Evolutionary conservation across 371 early-diverging fungal species (phyloP).

Genomic region (Mortierella sp.): DNA sequence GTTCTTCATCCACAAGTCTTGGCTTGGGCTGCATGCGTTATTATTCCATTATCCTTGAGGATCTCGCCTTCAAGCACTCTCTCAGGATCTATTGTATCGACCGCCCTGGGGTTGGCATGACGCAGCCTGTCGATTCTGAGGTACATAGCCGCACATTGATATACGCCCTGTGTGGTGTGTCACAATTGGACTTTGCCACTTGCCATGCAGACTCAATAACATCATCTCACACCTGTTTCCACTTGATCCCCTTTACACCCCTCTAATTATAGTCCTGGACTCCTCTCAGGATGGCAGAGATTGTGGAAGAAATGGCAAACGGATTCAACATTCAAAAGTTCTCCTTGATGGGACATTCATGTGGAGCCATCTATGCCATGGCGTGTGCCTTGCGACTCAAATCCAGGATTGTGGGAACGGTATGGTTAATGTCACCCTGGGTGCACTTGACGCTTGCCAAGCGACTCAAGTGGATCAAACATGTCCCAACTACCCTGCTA

Average conservation of each 20-base stretch:
- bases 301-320: conserved; percentile 55
- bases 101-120: conserved; percentile 56
- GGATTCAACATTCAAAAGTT: conserved; percentile 57
- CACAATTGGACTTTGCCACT: too few species aligned
- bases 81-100: conserved; percentile 56
- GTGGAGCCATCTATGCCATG: conserved; percentile 58
- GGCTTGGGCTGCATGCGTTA: conserved; percentile 58
- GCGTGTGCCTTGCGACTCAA: conserved; percentile 55
- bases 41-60: conserved; percentile 56
- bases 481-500: conserved; percentile 53
- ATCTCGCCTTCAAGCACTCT: conserved; percentile 53
- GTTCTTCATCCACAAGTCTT: conserved; percentile 20
- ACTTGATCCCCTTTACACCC: background rate
- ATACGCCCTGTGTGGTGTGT: too few species aligned
- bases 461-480: conserved; percentile 55
- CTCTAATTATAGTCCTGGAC: conserved; percentile 29
- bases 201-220: too few species aligned
- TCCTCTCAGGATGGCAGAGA: conserved; percentile 50
- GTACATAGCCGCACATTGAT: conserved; percentile 19
- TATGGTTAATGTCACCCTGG: conserved; percentile 57
- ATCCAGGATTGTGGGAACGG: conserved; percentile 52
- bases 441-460: conserved; percentile 56
- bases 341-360: conserved; percentile 56
- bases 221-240: background rate
- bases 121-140: conserved; percentile 51